Conservation (phyloP, 768 basidiomycete species). For the Lentinula detonsa region DNA sequence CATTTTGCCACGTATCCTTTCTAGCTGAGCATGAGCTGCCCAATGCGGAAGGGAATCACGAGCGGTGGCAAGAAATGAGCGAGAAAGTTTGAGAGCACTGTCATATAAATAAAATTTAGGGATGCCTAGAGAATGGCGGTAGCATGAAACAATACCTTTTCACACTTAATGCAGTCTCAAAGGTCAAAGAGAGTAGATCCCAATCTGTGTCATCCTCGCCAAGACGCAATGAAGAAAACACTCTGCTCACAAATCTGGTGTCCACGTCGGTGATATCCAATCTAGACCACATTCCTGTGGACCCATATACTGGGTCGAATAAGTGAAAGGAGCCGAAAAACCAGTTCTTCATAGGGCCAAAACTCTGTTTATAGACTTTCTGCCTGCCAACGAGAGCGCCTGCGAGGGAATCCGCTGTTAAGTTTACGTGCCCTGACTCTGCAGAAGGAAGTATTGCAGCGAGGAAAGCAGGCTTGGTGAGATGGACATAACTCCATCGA, state of each 20-base stretch:
- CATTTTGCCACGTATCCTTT: slow-evolving; percentile 54
- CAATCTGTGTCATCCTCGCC: slow-evolving; percentile 50
- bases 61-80: slow-evolving; percentile 46
- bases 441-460: slow-evolving; percentile 46
- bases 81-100: slow-evolving; percentile 70
- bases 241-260: slow-evolving; percentile 39
- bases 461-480: slow-evolving; percentile 40
- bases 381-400: slow-evolving; percentile 67
- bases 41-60: slow-evolving; percentile 60
- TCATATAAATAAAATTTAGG: background rate
- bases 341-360: slow-evolving; percentile 71
- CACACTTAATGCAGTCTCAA: slow-evolving; percentile 52
- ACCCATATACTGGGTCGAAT: slow-evolving; percentile 36
- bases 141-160: slow-evolving; percentile 43
- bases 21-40: slow-evolving; percentile 73
- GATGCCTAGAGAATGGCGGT: background rate
- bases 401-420: slow-evolving; percentile 55
- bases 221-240: slow-evolving; percentile 54
- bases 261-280: slow-evolving; percentile 50
- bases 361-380: slow-evolving; percentile 50
- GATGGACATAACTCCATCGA: slow-evolving; percentile 51
- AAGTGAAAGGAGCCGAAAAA: slow-evolving; percentile 43
- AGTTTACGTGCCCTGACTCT: slow-evolving; percentile 16
- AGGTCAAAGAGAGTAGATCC: slow-evolving; percentile 61
- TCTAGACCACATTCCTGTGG: slow-evolving; percentile 27